Evolutionary conservation across 2,329 filamentous ascomycete genomes (phyloP).

Genomic region (Teratosphaeria destructans): DNA sequence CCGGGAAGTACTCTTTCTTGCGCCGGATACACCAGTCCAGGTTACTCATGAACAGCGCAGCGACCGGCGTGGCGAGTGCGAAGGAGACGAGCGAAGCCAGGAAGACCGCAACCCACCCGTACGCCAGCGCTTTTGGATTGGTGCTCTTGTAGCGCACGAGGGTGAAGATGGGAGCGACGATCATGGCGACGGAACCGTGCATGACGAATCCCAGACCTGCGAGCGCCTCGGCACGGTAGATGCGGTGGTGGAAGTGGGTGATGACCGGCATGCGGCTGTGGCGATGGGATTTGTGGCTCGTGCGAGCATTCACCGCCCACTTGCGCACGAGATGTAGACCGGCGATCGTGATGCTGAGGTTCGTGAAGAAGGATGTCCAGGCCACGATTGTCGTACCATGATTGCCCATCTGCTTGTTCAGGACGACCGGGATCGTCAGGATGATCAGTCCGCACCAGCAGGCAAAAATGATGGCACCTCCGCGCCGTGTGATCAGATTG

Average conservation of each 20-base stretch:
- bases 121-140: constrained; percentile 5
- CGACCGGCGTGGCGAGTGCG: constrained; percentile 6
- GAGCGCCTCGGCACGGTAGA: constrained; percentile 7
- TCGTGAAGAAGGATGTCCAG: constrained; percentile 8
- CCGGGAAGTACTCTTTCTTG: constrained; percentile 5
- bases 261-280: neutral
- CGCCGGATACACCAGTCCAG: constrained; percentile 9
- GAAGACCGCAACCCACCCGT: constrained; percentile 8
- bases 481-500: neutral
- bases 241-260: constrained; percentile 1
- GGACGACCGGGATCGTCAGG: constrained; percentile 5
- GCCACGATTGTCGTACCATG: constrained; percentile 9
- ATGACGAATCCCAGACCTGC: constrained; percentile 7
- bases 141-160: constrained; percentile 6
- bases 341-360: constrained; percentile 4
- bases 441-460: constrained; percentile 5
- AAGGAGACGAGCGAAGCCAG: constrained; percentile 4
- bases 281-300: neutral
- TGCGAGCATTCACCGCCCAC: neutral
- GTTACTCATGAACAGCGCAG: constrained; percentile 8
- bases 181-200: constrained; percentile 7
- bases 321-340: constrained; percentile 4
- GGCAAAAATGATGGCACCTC: constrained; percentile 2
- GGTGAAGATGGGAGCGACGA: constrained; percentile 4
- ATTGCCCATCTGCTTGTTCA: constrained; percentile 1